phyloP scores from a whole-genome alignment of 164 flowering plant species.

The Magnolia sinica region DNA sequence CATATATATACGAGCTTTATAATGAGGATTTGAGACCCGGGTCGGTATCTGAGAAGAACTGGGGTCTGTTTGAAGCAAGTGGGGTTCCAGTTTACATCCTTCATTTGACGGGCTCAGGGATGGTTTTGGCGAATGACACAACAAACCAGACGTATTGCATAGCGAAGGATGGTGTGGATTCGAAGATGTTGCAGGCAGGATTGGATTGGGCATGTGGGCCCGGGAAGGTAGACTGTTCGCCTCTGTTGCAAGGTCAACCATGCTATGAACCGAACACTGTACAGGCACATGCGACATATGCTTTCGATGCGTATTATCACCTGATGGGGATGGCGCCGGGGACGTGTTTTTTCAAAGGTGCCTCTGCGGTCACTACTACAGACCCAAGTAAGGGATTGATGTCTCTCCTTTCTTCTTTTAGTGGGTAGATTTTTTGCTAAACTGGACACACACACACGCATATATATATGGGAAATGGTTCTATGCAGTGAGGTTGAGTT shows the following conservation, averaged over 20 bases:
- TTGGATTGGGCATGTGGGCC: slow-evolving; percentile 99
- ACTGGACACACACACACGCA: too few relatives aligned
- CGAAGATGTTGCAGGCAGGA: slow-evolving; percentile 81
- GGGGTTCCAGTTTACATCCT: slow-evolving; percentile 67
- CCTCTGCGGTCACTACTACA: slow-evolving; percentile 69
- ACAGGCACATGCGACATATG: slow-evolving; percentile 68
- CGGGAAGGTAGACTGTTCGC: slow-evolving; percentile 79
- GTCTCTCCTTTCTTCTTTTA: neutral
- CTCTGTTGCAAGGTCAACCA: slow-evolving; percentile 67
- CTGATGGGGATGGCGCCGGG: slow-evolving; percentile 57
- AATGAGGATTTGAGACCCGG: slow-evolving; percentile 81
- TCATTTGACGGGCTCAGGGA: slow-evolving; percentile 69
- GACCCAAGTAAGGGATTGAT: slow-evolving; percentile 67
- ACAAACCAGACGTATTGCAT: slow-evolving; percentile 79
- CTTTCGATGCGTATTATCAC: slow-evolving; percentile 79
- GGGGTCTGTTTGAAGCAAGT: slow-evolving; percentile 81
- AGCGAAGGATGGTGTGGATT: slow-evolving; percentile 60
- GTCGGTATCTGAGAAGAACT: slow-evolving; percentile 72
- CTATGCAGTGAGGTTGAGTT: too few relatives aligned
- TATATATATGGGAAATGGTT: too few relatives aligned
- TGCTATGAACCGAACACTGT: slow-evolving; percentile 85
- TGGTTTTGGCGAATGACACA: slow-evolving; percentile 76
- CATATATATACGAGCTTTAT: slow-evolving; percentile 86
- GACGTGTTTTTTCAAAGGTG: slow-evolving; percentile 82
- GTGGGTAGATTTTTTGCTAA: neutral